These are phyloP conservation scores for Carpinus viminea DNA, from an alignment of 306 rosid genomes.

Conservation along the genomic window DNA sequence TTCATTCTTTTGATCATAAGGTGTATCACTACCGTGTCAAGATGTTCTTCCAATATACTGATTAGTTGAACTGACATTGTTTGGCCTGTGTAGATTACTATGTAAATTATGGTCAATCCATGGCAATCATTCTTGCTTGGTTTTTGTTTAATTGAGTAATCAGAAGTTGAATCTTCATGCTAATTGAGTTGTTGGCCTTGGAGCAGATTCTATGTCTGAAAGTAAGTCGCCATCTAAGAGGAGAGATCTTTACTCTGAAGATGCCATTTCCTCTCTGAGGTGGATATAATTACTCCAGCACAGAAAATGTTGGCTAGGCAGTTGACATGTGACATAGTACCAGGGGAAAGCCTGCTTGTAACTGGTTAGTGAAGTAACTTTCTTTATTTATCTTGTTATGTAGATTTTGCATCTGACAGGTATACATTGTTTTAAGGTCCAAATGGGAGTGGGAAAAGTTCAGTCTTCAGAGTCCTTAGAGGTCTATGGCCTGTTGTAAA, in stretches of 20 bases:
- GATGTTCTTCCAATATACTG: slow-evolving; percentile 1
- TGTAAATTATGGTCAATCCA: neutral
- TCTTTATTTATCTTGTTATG: slow-evolving; percentile 17
- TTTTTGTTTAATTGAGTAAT: neutral
- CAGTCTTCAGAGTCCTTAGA: slow-evolving; percentile 93
- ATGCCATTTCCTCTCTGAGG: slow-evolving; percentile 75
- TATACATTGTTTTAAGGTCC: slow-evolving; percentile 64
- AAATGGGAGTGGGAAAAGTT: slow-evolving; percentile 98
- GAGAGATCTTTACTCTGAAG: slow-evolving; percentile 52
- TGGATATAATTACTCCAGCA: slow-evolving; percentile 80
- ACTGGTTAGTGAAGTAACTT: slow-evolving; percentile 64
- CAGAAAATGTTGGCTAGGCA: slow-evolving; percentile 88
- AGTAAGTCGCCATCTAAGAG: slow-evolving; percentile 29
- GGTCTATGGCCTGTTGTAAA: slow-evolving; percentile 91
- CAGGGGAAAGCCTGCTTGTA: slow-evolving; percentile 81
- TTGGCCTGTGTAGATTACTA: neutral
- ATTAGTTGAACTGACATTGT: neutral
- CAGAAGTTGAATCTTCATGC: neutral
- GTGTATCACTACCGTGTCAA: neutral
- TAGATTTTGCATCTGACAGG: slow-evolving; percentile 21
- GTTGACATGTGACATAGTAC: slow-evolving; percentile 74
- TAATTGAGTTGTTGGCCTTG: slow-evolving; percentile 21
- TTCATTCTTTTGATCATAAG: neutral
- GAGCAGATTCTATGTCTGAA: slow-evolving; percentile 48
- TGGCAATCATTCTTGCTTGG: neutral